Evolutionary conservation across 2,329 filamentous ascomycete species (phyloP).

Genomic region (Colletotrichum noveboracense): DNA sequence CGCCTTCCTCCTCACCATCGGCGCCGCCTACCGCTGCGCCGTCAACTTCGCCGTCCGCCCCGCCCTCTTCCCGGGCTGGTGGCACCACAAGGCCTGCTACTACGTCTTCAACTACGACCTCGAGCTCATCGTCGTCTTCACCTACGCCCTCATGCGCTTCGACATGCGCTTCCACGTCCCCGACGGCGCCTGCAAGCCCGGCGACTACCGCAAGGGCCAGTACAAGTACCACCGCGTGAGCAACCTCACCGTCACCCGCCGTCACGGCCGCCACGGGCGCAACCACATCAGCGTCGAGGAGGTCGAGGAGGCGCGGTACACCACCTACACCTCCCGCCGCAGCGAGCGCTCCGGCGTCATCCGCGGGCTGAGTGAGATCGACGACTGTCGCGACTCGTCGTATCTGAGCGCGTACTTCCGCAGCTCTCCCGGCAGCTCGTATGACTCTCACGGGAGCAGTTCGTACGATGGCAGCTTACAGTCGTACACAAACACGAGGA

Average conservation of each 20-base stretch:
- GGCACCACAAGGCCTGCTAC: conserved; percentile 73
- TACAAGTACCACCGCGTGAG: conserved; percentile 14
- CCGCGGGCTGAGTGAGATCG: neutral
- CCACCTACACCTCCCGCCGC: conserved; percentile 28
- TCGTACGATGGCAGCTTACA: neutral
- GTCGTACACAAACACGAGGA: neutral
- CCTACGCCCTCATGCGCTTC: conserved; percentile 71
- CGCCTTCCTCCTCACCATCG: conserved; percentile 66
- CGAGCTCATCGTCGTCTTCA: conserved; percentile 72
- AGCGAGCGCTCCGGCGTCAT: conserved; percentile 19
- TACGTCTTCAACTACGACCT: conserved; percentile 81
- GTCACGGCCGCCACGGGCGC: neutral
- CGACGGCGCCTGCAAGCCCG: conserved; percentile 67
- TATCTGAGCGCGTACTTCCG: neutral
- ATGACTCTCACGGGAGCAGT: neutral
- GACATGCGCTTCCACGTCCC: conserved; percentile 71
- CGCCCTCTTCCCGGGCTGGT: conserved; percentile 63
- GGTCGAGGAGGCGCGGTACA: conserved; percentile 21
- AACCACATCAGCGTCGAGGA: conserved; percentile 22
- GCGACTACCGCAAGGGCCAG: conserved; percentile 46
- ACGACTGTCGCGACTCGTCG: neutral
- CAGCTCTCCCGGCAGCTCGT: neutral
- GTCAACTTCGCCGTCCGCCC: conserved; percentile 59
- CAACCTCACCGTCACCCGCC: neutral
- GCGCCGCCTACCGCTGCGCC: conserved; percentile 72